A percentile compares a stretch with the other conserved stretches of the same genome.
Conservation (phyloP, 2,329 filamentous ascomycete species). For the Aspergillus chevalieri region DNA sequence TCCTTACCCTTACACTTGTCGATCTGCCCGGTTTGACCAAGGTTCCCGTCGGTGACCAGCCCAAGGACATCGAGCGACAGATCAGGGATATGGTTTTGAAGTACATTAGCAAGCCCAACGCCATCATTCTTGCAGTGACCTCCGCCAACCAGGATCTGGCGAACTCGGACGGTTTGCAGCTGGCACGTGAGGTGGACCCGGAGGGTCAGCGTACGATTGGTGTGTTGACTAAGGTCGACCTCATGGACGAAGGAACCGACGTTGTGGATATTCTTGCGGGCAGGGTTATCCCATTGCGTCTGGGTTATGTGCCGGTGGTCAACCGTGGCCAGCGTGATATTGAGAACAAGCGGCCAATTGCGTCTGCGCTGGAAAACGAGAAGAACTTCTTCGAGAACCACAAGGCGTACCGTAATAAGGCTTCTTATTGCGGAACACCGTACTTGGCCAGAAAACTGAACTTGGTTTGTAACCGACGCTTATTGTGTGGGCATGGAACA, state of each 20-base stretch:
- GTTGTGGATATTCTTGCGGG: conserved; percentile 98
- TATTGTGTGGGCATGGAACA: too few species aligned
- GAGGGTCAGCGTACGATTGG: conserved; percentile 97
- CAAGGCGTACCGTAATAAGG: conserved; percentile 98
- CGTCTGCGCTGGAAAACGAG: conserved; percentile 83
- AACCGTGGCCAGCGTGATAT: conserved; percentile 98
- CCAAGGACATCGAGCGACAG: conserved; percentile 91
- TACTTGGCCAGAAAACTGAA: conserved; percentile 96
- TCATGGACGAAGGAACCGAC: conserved; percentile 98
- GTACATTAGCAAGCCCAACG: conserved; percentile 97
- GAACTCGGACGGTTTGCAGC: conserved; percentile 95
- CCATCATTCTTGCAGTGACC: conserved; percentile 94
- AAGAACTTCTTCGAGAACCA: conserved; percentile 98
- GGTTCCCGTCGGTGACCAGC: conserved; percentile 93
- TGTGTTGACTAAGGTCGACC: conserved; percentile 95
- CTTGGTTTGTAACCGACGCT: conserved; percentile 46
- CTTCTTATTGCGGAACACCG: conserved; percentile 94
- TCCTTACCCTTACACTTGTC: conserved; percentile 91
- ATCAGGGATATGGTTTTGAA: conserved; percentile 98
- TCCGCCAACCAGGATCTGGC: conserved; percentile 96
- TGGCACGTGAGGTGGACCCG: conserved; percentile 92
- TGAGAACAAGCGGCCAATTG: conserved; percentile 94
- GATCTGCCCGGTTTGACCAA: conserved; percentile 95
- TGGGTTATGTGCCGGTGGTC: conserved; percentile 96
- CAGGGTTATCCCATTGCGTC: conserved; percentile 86